A percentile compares a stretch with the other conserved stretches of the same genome.
Conservation (phyloP, 192 early-diverging fungal genomes). For the Gonapodya sp. region DNA sequence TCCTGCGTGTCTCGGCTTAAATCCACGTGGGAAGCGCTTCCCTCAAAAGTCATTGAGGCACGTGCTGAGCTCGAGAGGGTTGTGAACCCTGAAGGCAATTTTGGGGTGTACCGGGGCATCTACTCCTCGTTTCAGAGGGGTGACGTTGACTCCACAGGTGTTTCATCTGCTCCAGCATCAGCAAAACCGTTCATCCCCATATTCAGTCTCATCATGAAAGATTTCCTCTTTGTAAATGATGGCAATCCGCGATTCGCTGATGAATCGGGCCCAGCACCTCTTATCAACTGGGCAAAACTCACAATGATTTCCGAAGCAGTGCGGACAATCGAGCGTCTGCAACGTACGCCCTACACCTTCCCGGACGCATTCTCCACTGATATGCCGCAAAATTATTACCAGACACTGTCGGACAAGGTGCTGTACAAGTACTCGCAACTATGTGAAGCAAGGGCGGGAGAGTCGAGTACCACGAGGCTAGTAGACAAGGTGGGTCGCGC, state of each 20-base stretch:
- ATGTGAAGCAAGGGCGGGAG: neutral
- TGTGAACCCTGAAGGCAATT: neutral
- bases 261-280: neutral
- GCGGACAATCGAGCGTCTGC: neutral
- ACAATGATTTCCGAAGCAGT: neutral
- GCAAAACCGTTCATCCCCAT: neutral
- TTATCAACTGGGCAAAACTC: neutral
- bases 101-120: neutral
- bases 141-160: neutral
- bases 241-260: neutral
- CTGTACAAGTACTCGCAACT: neutral
- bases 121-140: neutral
- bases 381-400: neutral
- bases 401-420: neutral
- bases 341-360: neutral
- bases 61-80: neutral
- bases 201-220: neutral
- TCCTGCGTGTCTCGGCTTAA: constrained; percentile 8
- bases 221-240: neutral
- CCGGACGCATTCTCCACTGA: neutral
- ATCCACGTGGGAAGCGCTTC: constrained; percentile 2
- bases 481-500: neutral
- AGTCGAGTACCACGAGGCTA: neutral
- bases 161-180: neutral
- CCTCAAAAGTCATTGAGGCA: neutral